Evolutionary conservation across 768 basidiomycete species (phyloP).

Genomic region (Trametes cinnabarina): DNA sequence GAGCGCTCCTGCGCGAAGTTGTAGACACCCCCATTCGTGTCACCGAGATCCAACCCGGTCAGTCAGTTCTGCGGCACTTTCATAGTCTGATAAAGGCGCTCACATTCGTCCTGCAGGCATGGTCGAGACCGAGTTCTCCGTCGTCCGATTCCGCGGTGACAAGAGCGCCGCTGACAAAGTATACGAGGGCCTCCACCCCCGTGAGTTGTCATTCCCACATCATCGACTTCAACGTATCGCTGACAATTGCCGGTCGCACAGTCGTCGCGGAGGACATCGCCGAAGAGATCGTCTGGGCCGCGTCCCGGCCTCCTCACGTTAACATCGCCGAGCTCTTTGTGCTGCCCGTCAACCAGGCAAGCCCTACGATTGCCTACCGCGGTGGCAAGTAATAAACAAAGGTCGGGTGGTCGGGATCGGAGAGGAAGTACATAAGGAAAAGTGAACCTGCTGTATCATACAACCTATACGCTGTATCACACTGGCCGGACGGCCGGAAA

Average conservation of each 20-base stretch:
- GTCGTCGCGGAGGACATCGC: constrained; percentile 87
- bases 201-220: constrained; percentile 54
- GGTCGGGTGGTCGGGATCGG: no score
- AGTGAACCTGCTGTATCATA: constrained; percentile 10
- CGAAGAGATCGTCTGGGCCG: constrained; percentile 97
- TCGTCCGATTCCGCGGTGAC: constrained; percentile 88
- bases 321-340: constrained; percentile 83
- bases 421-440: not conserved
- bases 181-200: constrained; percentile 83
- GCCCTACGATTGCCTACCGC: constrained; percentile 60
- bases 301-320: constrained; percentile 87
- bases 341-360: constrained; percentile 79
- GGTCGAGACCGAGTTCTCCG: constrained; percentile 92
- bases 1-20: constrained; percentile 77
- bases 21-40: constrained; percentile 93
- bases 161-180: constrained; percentile 79
- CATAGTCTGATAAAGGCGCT: not conserved
- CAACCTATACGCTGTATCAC: constrained; percentile 1
- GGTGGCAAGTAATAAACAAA: constrained; percentile 37
- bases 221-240: not conserved
- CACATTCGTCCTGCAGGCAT: constrained; percentile 45
- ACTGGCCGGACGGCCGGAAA: constrained; percentile 1
- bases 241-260: constrained; percentile 32
- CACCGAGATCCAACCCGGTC: constrained; percentile 91
- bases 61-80: constrained; percentile 1